Base-by-base conservation (phyloP, 179 eudicot species). In the Spergularia azorica region DNA sequence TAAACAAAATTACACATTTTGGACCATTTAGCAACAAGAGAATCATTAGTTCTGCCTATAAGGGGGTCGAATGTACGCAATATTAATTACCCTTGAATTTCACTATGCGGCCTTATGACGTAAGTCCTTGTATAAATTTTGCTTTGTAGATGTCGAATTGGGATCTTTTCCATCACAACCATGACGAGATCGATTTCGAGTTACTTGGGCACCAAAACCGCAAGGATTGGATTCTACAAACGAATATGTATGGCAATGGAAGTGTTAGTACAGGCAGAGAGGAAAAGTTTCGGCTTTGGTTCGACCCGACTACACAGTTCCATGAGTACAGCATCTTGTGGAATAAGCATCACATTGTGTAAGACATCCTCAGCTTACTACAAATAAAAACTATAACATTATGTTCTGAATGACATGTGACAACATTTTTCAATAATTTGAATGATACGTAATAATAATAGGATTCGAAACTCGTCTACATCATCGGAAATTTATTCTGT, bases 181-280 rank as follows among this genome's bases (percentile, higher is more conserved):
- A 95, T 75, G 97, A 95, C 59, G 98, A 93, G 84, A 88, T 95
- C 2, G 98, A 92, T 69, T 84, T 95, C n/a, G 97, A 95, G 79
- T 74, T 95, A 70, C 92, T 93, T 14, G 98, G 99, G 11, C 97
- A 93, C 59, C 90, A 88, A 79, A 90, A 90, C 75, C 84, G 85
- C 70, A 89, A 84, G 75, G 89, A 85, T 17, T 95, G 99, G 99
- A 82, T 90, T 11, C 77, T 92, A 20, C 97, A 95, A 72, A 95
- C 98, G 13, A 95, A 95, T 80, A 78, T 95, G 68, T 95, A 95
- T 71, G 98, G 98, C 32, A 93, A 95, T 83, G 98, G 97, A 79
- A 95, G 97, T 79, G 89, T 88, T 0, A 79, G 71, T 1, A 90
- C 90, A 0, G 98, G 97, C 6, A 86, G 97, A 81, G 98, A 95